Evolutionary conservation across 2,329 filamentous ascomycete genomes (phyloP), one percentile per base, ranked within the genome.

Genomic region (Calonectria pteridis): DNA sequence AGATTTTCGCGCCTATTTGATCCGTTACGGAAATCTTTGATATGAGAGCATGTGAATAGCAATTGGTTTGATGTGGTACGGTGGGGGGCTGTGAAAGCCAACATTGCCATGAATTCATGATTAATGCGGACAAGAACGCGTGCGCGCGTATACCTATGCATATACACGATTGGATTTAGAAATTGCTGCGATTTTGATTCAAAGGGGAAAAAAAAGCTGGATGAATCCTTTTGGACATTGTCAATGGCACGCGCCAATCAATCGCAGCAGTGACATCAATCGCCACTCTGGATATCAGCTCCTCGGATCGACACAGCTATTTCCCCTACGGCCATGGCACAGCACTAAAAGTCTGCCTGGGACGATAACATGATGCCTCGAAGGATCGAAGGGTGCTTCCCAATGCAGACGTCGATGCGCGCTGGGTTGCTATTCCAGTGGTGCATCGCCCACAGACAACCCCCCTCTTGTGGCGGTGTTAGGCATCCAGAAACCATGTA

Each of bases 331-430:
- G 23, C n/a, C 16, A 62, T 28, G 55, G 55, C 55, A 62, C 55
- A 28, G 55, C 55, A 18, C n/a, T 26, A 37, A 62, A 40, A 62
- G n/a, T 62, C 55, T 62, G 55, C 55, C 55, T 62, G 55, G 33
- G n/a, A 40, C 14, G 14, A 16, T 40, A 26, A 18, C 23, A 28
- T 40, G 55, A 62, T 35, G 55, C 55, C 55, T 40, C n/a, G 55
- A 62, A 62, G 55, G 55, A 62, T 40, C 14, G 23, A 40, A 28
- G 55, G 51, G 23, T 23, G 33, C 35, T 62, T 62, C 55, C 55
- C 37, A 35, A 62, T 62, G 13, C 55, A 62, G 55, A 40, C 14
- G 37, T 62, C 43, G 55, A 62, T 37, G 33, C 10, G 23, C 55
- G 16, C 31, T 20, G 33, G 33, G 33, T 40, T 62, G 33, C 55